A percentile compares a stretch with the other conserved stretches of the same genome.
These are phyloP conservation scores for Rhytidhysteron rufulum DNA, from an alignment of 2,329 filamentous ascomycete genomes.

Conservation along the genomic window DNA sequence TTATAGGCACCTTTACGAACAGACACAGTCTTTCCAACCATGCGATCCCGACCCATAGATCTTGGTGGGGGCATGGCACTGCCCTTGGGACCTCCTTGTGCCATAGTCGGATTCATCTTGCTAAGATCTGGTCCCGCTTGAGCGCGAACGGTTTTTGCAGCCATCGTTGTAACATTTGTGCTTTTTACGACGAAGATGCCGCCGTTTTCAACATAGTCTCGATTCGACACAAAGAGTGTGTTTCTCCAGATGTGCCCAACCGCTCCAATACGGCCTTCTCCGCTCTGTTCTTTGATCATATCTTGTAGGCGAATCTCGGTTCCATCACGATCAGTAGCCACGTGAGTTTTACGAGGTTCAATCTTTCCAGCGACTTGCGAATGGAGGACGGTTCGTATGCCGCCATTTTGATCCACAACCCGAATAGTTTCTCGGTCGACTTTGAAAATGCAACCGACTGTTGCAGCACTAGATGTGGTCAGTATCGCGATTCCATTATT, in stretches of 20 bases:
- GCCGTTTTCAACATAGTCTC: conserved; percentile 78
- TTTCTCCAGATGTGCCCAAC: conserved; percentile 92
- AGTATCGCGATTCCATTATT: too few relatives aligned
- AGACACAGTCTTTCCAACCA: conserved; percentile 87
- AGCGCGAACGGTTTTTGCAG: conserved; percentile 86
- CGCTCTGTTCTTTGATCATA: conserved; percentile 84
- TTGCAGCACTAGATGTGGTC: conserved; percentile 67
- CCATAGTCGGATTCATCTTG: conserved; percentile 80
- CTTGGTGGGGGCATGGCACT: conserved; percentile 65
- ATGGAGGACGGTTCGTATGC: conserved; percentile 75
- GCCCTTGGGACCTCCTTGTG: conserved; percentile 60
- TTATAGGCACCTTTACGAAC: conserved; percentile 87
- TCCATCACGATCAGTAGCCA: conserved; percentile 88
- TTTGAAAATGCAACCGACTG: conserved; percentile 89
- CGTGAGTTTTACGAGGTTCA: conserved; percentile 74
- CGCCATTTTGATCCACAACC: conserved; percentile 86
- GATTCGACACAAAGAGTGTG: conserved; percentile 86
- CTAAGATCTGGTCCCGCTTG: conserved; percentile 74
- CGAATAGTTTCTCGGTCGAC: conserved; percentile 90
- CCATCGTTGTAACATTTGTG: conserved; percentile 81
- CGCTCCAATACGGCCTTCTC: conserved; percentile 79
- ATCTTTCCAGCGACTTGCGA: conserved; percentile 91
- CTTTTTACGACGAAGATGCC: conserved; percentile 86
- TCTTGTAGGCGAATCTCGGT: conserved; percentile 91
- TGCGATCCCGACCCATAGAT: conserved; percentile 70